Percentiles rank a stretch among this genome's conserved stretches.
Conservation (phyloP, 2,329 filamentous ascomycete genomes). For the Phyllosticta citribraziliensis region DNA sequence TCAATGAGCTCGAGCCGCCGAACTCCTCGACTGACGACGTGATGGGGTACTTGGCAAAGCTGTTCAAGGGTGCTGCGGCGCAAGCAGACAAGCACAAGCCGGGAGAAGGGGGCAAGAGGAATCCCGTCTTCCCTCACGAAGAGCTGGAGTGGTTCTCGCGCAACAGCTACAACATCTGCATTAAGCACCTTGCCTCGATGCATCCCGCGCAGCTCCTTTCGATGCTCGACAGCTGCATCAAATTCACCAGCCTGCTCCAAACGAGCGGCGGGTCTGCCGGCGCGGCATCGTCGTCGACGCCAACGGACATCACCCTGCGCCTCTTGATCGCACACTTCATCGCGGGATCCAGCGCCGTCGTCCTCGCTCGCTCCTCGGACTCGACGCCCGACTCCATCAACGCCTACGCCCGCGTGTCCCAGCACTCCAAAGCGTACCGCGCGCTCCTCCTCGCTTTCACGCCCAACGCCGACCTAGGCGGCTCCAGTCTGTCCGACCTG, state of each 20-base stretch:
- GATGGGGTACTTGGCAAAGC: constrained; percentile 43
- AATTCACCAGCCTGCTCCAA: constrained; percentile 34
- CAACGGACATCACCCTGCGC: constrained; percentile 45
- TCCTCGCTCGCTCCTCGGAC: constrained; percentile 39
- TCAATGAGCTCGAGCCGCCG: constrained; percentile 22
- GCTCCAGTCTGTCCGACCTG: constrained; percentile 43
- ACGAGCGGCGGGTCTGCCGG: constrained; percentile 13
- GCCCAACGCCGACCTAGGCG: constrained; percentile 26
- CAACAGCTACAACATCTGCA: constrained; percentile 68
- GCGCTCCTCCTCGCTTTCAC: constrained; percentile 29
- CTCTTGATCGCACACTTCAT: constrained; percentile 64
- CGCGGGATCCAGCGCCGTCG: constrained; percentile 34
- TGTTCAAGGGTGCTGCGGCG: constrained; percentile 43
- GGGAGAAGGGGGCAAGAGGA: constrained; percentile 21
- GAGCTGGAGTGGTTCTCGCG: constrained; percentile 80
- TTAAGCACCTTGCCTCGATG: constrained; percentile 53
- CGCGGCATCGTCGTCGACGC: neutral
- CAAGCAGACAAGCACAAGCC: constrained; percentile 37
- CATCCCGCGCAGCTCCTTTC: constrained; percentile 44
- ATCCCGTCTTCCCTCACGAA: constrained; percentile 42
- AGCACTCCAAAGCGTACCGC: constrained; percentile 53
- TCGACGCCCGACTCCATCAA: constrained; percentile 37
- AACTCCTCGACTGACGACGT: constrained; percentile 32
- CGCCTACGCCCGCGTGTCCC: constrained; percentile 52
- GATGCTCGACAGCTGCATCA: constrained; percentile 40